Percentiles rank a stretch among this genome's conserved stretches.
Conservation (phyloP, 352 stramenopile genomes). For the Globisporangium cystogenes region DNA sequence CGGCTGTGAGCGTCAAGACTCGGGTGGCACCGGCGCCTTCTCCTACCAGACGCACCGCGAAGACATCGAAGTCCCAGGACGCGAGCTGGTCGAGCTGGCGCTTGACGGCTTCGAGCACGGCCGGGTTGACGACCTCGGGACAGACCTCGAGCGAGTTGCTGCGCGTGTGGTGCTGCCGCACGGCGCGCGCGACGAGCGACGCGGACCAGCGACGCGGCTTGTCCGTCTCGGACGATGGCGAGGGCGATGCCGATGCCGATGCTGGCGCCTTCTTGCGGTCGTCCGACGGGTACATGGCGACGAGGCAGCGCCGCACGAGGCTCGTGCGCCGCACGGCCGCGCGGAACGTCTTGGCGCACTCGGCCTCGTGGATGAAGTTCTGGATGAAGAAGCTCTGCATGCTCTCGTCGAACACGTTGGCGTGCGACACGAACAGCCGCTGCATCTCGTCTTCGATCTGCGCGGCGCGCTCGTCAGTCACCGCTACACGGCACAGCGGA, state of each 20-base stretch:
- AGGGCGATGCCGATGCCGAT: too few relatives aligned
- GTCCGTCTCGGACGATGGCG: slow-evolving; percentile 18
- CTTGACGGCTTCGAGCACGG: slow-evolving; percentile 41
- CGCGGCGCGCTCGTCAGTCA: too few relatives aligned
- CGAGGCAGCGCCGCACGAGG: slow-evolving; percentile 61
- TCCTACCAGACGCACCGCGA: slow-evolving; percentile 26
- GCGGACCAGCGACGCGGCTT: slow-evolving; percentile 30
- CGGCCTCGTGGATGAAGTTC: slow-evolving; percentile 76
- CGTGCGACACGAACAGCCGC: slow-evolving; percentile 68
- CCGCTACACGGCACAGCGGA: too few relatives aligned
- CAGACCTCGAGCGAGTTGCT: slow-evolving; percentile 41
- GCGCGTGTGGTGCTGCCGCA: slow-evolving; percentile 24
- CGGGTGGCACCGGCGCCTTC: neutral
- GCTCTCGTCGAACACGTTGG: slow-evolving; percentile 80
- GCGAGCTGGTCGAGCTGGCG: slow-evolving; percentile 46
- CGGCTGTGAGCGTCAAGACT: neutral
- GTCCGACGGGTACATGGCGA: slow-evolving; percentile 63
- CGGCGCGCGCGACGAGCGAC: slow-evolving; percentile 19
- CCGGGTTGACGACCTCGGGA: slow-evolving; percentile 42
- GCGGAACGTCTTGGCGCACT: slow-evolving; percentile 64
- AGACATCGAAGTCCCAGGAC: slow-evolving; percentile 69
- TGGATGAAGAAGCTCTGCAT: slow-evolving; percentile 86
- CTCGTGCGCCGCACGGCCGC: slow-evolving; percentile 64
- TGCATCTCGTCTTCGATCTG: slow-evolving; percentile 65
- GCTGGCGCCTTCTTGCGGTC: slow-evolving; percentile 2